Conservation (phyloP, 2,329 filamentous ascomycete species). For the Macrophomina pseudophaseolina region DNA sequence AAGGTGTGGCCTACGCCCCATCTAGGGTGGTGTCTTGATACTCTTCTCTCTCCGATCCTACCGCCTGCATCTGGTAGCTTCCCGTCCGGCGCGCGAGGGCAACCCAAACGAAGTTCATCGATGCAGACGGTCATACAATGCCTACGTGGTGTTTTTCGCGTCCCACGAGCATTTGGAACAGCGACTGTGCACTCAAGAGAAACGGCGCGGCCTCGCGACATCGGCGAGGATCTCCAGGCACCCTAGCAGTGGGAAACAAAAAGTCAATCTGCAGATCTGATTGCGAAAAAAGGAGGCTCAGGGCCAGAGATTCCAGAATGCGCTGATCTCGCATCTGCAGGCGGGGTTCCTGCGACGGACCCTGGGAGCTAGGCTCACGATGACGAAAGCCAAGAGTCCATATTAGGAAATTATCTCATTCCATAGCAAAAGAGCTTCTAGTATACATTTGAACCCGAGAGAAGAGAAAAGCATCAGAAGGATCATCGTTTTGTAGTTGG, state of each 20-base stretch:
- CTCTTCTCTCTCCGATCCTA: too few relatives aligned
- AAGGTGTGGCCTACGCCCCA: too few relatives aligned
- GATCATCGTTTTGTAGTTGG: conserved; percentile 17
- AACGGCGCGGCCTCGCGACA: neutral
- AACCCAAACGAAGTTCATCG: too few relatives aligned
- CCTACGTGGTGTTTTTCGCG: too few relatives aligned
- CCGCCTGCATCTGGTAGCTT: too few relatives aligned
- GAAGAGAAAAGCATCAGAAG: neutral
- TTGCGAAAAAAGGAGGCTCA: neutral
- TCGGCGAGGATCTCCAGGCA: conserved; percentile 10
- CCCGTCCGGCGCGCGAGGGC: too few relatives aligned
- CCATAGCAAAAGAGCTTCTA: conserved; percentile 21
- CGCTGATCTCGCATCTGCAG: conserved; percentile 1
- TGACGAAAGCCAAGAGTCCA: conserved; percentile 23
- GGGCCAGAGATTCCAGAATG: conserved; percentile 1
- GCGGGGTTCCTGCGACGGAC: conserved; percentile 1
- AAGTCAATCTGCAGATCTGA: conserved; percentile 12
- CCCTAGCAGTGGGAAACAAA: neutral
- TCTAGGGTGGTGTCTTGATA: too few relatives aligned
- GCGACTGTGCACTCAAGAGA: too few relatives aligned
- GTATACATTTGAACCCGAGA: conserved; percentile 17
- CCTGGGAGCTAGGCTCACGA: conserved; percentile 13
- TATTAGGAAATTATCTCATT: conserved; percentile 24
- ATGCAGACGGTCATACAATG: too few relatives aligned
- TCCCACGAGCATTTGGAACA: too few relatives aligned